phyloP scores from a whole-genome alignment of 1,139 yeast genomes.

The Eremothecium gossypii region DNA sequence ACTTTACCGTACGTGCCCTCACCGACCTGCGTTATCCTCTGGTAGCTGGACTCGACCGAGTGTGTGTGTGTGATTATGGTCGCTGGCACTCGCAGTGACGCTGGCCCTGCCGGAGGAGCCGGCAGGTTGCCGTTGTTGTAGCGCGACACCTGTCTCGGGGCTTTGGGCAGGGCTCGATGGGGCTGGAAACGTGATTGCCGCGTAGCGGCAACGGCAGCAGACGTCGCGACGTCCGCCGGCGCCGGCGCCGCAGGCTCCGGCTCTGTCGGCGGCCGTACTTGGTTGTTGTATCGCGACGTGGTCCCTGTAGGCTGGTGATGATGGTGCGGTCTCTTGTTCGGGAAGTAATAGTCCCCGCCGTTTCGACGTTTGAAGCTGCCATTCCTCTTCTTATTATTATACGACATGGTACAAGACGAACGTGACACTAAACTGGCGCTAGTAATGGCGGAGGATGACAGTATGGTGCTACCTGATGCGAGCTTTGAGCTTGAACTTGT shows the following conservation, averaged over 20 bases:
- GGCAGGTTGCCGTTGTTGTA: not conserved
- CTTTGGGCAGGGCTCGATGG: conserved; percentile 1
- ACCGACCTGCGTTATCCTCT: conserved; percentile 46
- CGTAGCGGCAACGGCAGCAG: no score
- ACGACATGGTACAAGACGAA: conserved; percentile 1
- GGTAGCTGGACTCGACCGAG: conserved; percentile 22
- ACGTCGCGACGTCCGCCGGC: no score
- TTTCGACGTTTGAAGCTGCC: conserved; percentile 4
- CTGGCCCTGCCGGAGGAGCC: conserved; percentile 1
- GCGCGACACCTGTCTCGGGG: conserved; percentile 1
- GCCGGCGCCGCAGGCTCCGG: not conserved
- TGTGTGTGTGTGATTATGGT: conserved; percentile 1
- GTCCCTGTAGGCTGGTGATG: conserved; percentile 2
- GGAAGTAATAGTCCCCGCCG: conserved; percentile 3
- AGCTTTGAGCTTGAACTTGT: no score
- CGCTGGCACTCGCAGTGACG: conserved; percentile 1
- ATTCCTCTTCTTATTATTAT: conserved; percentile 3
- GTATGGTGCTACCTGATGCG: no score
- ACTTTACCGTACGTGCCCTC: conserved; percentile 83
- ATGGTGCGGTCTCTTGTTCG: conserved; percentile 4
- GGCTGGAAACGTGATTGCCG: conserved; percentile 1
- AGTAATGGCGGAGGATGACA: no score
- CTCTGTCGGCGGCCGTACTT: not conserved
- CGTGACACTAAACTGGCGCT: not conserved
- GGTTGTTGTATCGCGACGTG: conserved; percentile 1